Evolutionary conservation across 352 stramenopile genomes (phyloP).

Genomic region (Salisapilia sapeloensis): DNA sequence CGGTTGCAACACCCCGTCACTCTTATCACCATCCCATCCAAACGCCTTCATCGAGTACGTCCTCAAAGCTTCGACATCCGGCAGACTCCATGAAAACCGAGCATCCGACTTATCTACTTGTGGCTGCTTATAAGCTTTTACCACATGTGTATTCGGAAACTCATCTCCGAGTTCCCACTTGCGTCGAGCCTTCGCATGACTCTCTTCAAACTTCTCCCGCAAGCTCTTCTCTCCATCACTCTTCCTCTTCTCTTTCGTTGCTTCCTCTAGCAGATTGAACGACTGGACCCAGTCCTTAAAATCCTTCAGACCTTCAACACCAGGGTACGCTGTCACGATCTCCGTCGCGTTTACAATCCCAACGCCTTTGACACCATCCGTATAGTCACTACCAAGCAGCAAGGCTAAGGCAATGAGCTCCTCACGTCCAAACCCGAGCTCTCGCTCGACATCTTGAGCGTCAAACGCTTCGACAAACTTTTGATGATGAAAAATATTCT

Average conservation of each 20-base stretch:
- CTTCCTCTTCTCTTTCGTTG: constrained; percentile 35
- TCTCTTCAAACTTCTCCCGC: constrained; percentile 79
- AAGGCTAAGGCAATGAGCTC: constrained; percentile 85
- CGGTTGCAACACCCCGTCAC: constrained; percentile 78
- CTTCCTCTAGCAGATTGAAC: constrained; percentile 44
- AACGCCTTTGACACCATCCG: constrained; percentile 58
- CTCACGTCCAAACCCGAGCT: constrained; percentile 86
- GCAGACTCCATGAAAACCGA: constrained; percentile 87
- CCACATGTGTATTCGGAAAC: constrained; percentile 87
- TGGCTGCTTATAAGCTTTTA: constrained; percentile 89
- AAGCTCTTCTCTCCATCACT: constrained; percentile 20
- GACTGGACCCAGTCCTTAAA: constrained; percentile 54
- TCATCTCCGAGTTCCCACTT: constrained; percentile 87
- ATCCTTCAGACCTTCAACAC: constrained; percentile 76
- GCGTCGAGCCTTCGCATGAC: constrained; percentile 78
- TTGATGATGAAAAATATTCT: constrained; percentile 99
- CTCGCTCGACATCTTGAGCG: constrained; percentile 81
- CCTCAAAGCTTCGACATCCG: constrained; percentile 76
- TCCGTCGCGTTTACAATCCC: constrained; percentile 74
- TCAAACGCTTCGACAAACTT: constrained; percentile 98
- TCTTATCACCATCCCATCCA: constrained; percentile 88
- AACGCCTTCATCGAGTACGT: constrained; percentile 81
- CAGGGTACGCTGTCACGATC: constrained; percentile 63
- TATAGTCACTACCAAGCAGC: constrained; percentile 95
- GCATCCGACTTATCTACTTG: constrained; percentile 69